These are phyloP conservation scores for Phytophthora agathidicida DNA, from an alignment of 352 stramenopile species.

Conservation along the genomic window DNA sequence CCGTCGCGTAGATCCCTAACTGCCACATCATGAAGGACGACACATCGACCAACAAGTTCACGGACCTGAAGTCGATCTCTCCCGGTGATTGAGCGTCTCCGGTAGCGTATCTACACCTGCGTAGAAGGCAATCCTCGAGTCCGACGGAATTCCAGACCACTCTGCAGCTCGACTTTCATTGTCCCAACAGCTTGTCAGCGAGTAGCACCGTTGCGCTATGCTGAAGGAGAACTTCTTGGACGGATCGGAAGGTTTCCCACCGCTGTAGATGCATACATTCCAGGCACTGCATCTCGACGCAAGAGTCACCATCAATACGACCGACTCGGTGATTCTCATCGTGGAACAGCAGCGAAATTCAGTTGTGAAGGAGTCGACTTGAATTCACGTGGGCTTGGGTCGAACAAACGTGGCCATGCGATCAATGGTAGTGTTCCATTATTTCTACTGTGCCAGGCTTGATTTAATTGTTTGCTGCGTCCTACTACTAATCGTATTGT, in stretches of 20 bases:
- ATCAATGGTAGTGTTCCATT: neutral
- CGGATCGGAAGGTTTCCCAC: slow-evolving; percentile 11
- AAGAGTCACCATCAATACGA: neutral
- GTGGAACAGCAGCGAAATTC: neutral
- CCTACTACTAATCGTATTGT: slow-evolving; percentile 23
- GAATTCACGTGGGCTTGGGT: neutral
- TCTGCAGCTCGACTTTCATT: slow-evolving; percentile 11
- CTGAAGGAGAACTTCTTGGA: slow-evolving; percentile 18
- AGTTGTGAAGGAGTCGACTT: slow-evolving; percentile 1
- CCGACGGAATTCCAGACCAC: slow-evolving; percentile 15
- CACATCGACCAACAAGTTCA: slow-evolving; percentile 9
- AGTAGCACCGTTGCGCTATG: slow-evolving; percentile 15
- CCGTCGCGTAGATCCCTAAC: slow-evolving; percentile 23
- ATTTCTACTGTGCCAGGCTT: slow-evolving; percentile 5
- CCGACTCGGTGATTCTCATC: neutral
- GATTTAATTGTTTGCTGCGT: neutral
- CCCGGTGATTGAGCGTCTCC: neutral
- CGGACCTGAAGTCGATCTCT: slow-evolving; percentile 16
- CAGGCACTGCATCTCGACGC: neutral
- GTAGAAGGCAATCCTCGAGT: slow-evolving; percentile 20
- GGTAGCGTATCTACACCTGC: neutral
- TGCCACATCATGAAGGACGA: slow-evolving; percentile 30
- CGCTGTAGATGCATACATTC: slow-evolving; percentile 11
- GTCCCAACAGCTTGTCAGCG: slow-evolving; percentile 11
- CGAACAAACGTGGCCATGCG: neutral